Evolutionary conservation across 2,329 filamentous ascomycete genomes (phyloP), one percentile per base, ranked within the genome.

Genomic region (Xylariaceae sp.): DNA sequence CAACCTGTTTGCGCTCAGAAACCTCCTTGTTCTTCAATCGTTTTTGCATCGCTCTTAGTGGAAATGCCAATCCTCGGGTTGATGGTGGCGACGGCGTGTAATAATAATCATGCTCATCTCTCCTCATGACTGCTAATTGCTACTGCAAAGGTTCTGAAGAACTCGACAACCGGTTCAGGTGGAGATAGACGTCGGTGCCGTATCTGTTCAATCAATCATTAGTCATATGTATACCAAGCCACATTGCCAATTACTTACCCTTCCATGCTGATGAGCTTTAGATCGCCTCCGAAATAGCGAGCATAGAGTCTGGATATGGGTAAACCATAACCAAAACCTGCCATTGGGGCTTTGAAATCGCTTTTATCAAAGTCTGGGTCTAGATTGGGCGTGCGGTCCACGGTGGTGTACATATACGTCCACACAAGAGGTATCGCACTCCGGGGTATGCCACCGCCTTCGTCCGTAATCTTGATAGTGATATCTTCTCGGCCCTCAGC

Each of bases 401-500:
- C 93, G 2, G 93, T 98, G 27, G 93, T 98, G 67, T 98, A 98
- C 93, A 97, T 98, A 67, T 98, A 98, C 11, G 93, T 98, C 93
- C 93, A 98, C n/a, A 97, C 93, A 12, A 98, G 77, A 5, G 93
- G 93, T 53, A 98, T 97, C 42, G 89, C 82, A 59, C 87, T 94
- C 60, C 93, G 77, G 0, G 93, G 90, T 42, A 98, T 97, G 51
- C 93, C 93, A 53, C 93, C 93, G 48, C 93, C 93, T 70, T 98
- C 93, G 65, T 98, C 93, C 4, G 86, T 88, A 58, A 98, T 86
- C 71, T 98, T 98, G 74, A 98, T 96, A 5, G 93, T 98, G 60
- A 98, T 98, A 62, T 98, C 93, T 69, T 98, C 93, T 65, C 93
- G 92, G 47, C 93, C 93, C 69, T 98, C 92, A 23, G 93, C 93